Conservation (phyloP, 345 rosid species). For the Euphorbia peplus region DNA sequence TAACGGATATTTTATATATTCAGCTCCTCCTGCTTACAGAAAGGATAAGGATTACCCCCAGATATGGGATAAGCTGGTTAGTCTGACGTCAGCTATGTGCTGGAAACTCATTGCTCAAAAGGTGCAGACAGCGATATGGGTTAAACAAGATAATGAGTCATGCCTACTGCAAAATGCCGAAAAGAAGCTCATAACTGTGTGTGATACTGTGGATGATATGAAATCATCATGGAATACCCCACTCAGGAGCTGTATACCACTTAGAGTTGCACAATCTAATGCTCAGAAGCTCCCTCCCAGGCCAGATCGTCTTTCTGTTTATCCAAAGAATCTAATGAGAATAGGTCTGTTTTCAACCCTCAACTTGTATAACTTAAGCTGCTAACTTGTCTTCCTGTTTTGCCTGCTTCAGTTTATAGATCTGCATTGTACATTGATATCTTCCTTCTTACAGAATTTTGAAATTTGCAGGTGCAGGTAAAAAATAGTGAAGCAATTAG, state of each 20-base stretch:
- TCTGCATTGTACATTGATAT: not conserved
- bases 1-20: conserved; percentile 85
- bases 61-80: conserved; percentile 78
- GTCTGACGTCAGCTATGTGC: conserved; percentile 78
- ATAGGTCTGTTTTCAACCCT: conserved; percentile 45
- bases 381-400: not conserved
- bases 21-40: conserved; percentile 88
- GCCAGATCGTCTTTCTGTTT: conserved; percentile 60
- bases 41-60: conserved; percentile 77
- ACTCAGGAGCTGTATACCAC: conserved; percentile 53
- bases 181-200: conserved; percentile 52
- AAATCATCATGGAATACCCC: conserved; percentile 80
- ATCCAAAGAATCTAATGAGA: conserved; percentile 51
- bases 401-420: not conserved
- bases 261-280: conserved; percentile 31
- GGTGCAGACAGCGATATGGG: conserved; percentile 95
- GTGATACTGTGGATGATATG: conserved; percentile 51
- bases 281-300: conserved; percentile 53
- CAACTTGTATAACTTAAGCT: conserved; percentile 3
- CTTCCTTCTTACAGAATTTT: no score
- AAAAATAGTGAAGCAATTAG: no score
- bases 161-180: conserved; percentile 62
- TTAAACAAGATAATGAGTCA: conserved; percentile 53
- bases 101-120: conserved; percentile 87
- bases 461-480: not conserved